Evolutionary conservation across 2,329 filamentous ascomycete species (phyloP).

Genomic region (Coniochaeta hoffmannii): DNA sequence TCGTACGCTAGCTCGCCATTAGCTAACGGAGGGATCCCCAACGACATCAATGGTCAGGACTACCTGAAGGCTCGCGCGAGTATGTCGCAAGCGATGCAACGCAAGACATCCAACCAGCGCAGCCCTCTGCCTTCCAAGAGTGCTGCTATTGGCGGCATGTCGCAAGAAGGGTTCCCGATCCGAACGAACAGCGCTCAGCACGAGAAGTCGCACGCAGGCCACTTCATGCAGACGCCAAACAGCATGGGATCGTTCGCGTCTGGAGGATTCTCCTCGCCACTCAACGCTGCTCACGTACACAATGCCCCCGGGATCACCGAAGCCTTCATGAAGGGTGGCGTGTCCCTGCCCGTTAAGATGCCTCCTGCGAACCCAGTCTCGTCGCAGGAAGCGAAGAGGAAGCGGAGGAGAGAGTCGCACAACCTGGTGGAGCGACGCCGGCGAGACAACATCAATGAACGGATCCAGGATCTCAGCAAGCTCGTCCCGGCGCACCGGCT

Average conservation of each 20-base stretch:
- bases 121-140: conserved; percentile 84
- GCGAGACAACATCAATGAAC: conserved; percentile 96
- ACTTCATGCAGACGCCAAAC: conserved; percentile 83
- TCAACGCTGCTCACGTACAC: conserved; percentile 52
- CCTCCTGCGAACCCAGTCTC: conserved; percentile 47
- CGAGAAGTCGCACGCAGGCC: conserved; percentile 77
- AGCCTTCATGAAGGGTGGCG: conserved; percentile 70
- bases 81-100: conserved; percentile 52
- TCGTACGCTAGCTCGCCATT: conserved; percentile 45
- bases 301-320: conserved; percentile 73
- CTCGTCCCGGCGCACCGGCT: conserved; percentile 87
- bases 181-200: conserved; percentile 59
- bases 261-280: conserved; percentile 81
- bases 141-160: conserved; percentile 63
- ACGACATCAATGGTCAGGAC: conserved; percentile 41
- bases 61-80: conserved; percentile 52
- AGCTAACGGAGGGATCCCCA: conserved; percentile 39
- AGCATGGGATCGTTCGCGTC: conserved; percentile 82
- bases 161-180: conserved; percentile 70
- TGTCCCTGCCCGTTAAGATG: conserved; percentile 85
- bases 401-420: conserved; percentile 86
- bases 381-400: conserved; percentile 88
- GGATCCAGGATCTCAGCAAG: conserved; percentile 92
- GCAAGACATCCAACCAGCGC: conserved; percentile 66
- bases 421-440: conserved; percentile 92